phyloP scores from a whole-genome alignment of 305 asterid genomes.

The Fraxinus velutina region DNA sequence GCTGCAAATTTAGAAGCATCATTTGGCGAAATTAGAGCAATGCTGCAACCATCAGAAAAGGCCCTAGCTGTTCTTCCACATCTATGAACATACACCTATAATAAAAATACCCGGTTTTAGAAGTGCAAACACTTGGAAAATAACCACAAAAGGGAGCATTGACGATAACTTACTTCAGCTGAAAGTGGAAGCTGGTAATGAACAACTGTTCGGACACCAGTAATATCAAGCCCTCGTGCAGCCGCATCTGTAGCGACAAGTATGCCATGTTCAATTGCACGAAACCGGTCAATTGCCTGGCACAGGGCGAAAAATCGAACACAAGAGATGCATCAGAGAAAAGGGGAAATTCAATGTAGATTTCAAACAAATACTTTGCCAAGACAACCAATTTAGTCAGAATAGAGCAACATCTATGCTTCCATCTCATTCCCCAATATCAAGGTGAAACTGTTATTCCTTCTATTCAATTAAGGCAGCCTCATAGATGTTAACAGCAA shows the following conservation, averaged over 20 bases:
- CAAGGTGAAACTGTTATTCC: neutral
- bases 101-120: conserved; percentile 22
- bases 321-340: conserved; percentile 11
- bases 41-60: conserved; percentile 89
- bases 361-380: neutral
- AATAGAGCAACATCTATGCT: neutral
- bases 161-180: conserved; percentile 60
- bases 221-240: conserved; percentile 89
- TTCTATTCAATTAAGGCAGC: conserved; percentile 2
- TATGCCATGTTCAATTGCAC: conserved; percentile 63
- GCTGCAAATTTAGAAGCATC: conserved; percentile 88
- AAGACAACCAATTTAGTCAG: neutral
- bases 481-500: neutral
- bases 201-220: conserved; percentile 86
- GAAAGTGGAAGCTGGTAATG: conserved; percentile 98
- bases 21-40: conserved; percentile 79
- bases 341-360: conserved; percentile 2
- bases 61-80: conserved; percentile 99
- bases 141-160: conserved; percentile 14
- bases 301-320: conserved; percentile 30
- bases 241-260: conserved; percentile 97
- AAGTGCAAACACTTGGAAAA: neutral
- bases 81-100: conserved; percentile 86
- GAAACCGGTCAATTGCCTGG: conserved; percentile 93
- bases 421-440: conserved; percentile 1